phyloP scores from a whole-genome alignment of 1,139 yeast species.

The Saccharomyces uvarum region DNA sequence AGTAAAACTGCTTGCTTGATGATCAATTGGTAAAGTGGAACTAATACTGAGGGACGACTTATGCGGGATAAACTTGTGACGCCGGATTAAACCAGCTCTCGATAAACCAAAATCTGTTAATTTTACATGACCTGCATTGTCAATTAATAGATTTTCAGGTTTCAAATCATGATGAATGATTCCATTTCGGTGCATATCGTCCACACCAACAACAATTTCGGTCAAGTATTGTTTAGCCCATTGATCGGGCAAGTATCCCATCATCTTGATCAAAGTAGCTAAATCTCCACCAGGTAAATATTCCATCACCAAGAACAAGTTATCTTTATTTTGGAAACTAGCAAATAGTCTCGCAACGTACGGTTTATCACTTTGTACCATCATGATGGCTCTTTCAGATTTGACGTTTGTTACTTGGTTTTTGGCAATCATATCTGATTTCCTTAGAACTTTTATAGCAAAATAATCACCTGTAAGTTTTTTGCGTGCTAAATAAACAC shows the following conservation, averaged over 20 bases:
- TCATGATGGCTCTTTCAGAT: conserved; percentile 93
- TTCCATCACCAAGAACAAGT: conserved; percentile 90
- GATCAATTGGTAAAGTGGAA: conserved; percentile 1
- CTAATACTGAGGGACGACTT: conserved; percentile 8
- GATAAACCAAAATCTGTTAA: conserved; percentile 93
- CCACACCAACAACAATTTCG: conserved; percentile 84
- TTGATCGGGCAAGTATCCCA: conserved; percentile 74
- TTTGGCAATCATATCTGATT: conserved; percentile 93
- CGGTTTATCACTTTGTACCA: conserved; percentile 91
- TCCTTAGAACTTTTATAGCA: conserved; percentile 89
- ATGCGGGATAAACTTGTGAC: conserved; percentile 44
- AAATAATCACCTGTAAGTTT: conserved; percentile 87
- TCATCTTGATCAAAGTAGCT: conserved; percentile 72
- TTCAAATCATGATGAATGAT: conserved; percentile 91
- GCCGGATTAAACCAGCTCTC: conserved; percentile 77
- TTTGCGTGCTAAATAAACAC: conserved; percentile 79
- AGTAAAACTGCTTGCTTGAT: background rate
- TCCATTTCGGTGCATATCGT: conserved; percentile 79
- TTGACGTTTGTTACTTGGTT: conserved; percentile 92
- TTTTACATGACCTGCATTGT: conserved; percentile 78
- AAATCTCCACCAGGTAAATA: conserved; percentile 94
- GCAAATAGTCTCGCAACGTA: conserved; percentile 86
- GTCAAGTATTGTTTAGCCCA: conserved; percentile 88
- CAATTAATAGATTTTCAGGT: conserved; percentile 89
- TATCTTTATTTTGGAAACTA: conserved; percentile 83